Base-by-base conservation (phyloP, 2,329 filamentous ascomycete species). In the Cladophialophora exuberans region DNA sequence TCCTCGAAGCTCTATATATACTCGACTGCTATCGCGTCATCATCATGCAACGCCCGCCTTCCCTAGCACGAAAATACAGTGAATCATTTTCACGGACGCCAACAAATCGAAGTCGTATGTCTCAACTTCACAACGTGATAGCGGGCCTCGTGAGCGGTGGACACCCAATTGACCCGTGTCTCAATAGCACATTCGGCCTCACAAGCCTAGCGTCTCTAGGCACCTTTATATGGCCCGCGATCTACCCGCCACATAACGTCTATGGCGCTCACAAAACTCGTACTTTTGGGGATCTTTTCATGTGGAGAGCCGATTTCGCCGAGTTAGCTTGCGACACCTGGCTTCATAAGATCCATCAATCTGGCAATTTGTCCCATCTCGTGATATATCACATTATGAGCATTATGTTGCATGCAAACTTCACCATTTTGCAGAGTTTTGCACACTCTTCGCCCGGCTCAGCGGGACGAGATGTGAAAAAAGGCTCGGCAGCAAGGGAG, bases 1-100 rank as follows among this genome's bases (percentile, higher is more conserved):
- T 55, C 10, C 52, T 56, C 13, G 52, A 56, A 30, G 26, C 52
- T 6, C 28, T 56, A 43, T 56, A 56, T 28, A 56, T 56, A n/a
- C 46, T 56, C 36, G 52, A 56, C n/a, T 50, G 52, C 30, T 56
- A 56, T 23, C 52, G 52, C 15, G 52, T 41, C 17, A 45, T 56
- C 20, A 51, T 56, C 11, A 51, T 56, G 52, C 52, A 56, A 20
- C 26, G 52, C 18, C 52, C 52, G 11, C 36, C 52, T 11, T 51
- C 52, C 20, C 25, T 45, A 30, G 31, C 48, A 6, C 43, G 48
- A 38, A 35, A 51, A 10, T 38, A 51, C 18, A 9, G 23, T 3
- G 23, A 51, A 15, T 42, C 45, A 9, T 54, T 43, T 35, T 33
- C 28, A 17, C 15, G 23, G 18, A 20, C 28, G 15, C 31, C 43